A percentile compares a stretch with the other conserved stretches of the same genome.
Evolutionary conservation across 2,329 filamentous ascomycete genomes (phyloP).

Genomic region (Arthroderma sp.): DNA sequence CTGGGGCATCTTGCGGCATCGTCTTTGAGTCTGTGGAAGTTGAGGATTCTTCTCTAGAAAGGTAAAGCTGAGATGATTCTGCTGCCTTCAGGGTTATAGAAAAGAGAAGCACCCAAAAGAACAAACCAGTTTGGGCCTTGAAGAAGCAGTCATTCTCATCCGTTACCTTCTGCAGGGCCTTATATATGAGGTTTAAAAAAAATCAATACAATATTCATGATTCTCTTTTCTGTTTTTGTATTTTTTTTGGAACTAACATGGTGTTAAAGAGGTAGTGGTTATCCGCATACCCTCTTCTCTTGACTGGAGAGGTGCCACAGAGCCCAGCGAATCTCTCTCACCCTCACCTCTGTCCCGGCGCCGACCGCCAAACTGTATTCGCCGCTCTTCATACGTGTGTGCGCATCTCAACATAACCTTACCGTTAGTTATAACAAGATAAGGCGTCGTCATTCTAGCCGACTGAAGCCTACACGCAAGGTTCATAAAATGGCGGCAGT

Average conservation of each 20-base stretch:
- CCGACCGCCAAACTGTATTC: slow-evolving; percentile 55
- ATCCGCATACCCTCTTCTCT: not conserved
- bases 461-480: slow-evolving; percentile 19
- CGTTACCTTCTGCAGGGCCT: slow-evolving; percentile 9
- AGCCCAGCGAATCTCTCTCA: not conserved
- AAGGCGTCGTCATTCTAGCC: slow-evolving; percentile 31
- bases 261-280: slow-evolving; percentile 22
- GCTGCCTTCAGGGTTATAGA: slow-evolving; percentile 15
- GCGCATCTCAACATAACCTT: slow-evolving; percentile 38
- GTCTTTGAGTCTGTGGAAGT: not conserved
- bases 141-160: slow-evolving; percentile 13
- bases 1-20: not conserved
- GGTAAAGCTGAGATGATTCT: slow-evolving; percentile 28
- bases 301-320: not conserved
- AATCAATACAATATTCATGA: not conserved
- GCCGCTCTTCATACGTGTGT: slow-evolving; percentile 53
- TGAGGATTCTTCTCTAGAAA: slow-evolving; percentile 17
- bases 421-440: slow-evolving; percentile 34
- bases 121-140: slow-evolving; percentile 10
- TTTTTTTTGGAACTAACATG: slow-evolving; percentile 23
- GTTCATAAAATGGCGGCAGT: slow-evolving; percentile 26
- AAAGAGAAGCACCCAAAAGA: slow-evolving; percentile 6
- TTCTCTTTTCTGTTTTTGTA: not conserved
- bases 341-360: not conserved
- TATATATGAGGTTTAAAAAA: slow-evolving; percentile 7